Evolutionary conservation across 2,329 filamentous ascomycete genomes (phyloP), one percentile per base, ranked within the genome.

Genomic region (Penicillium sp.): DNA sequence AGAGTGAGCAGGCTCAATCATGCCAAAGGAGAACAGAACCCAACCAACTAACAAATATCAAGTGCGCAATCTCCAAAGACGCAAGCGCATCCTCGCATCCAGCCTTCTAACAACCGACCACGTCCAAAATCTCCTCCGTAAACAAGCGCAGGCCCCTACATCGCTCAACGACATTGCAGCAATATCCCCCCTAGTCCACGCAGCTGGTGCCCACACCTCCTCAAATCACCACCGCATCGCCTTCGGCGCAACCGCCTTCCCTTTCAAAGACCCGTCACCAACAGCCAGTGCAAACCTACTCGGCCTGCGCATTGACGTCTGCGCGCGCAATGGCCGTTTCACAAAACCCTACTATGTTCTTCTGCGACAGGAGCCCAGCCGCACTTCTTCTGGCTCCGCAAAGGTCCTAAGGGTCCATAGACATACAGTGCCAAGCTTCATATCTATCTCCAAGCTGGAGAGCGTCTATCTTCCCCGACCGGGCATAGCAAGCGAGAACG

Each of bases 341-440:
- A 55, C 62, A 4, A 70, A 69, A 49, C 72, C 73, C 9, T 75
- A 75, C 49, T 75, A 75, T 55, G 43, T 76, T 2, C 61, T 76
- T 9, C 54, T 75, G 36, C 61, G 61, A 36, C 61, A 60, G 11
- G 57, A 72, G 19, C 59, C 60, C 7, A 56, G 16, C 12, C 27
- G 4, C 14, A 37, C n/a, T 31, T 51, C 5, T 1, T n/a, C 28
- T 2, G 58, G 55, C 7, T 55, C 58, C 8, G 49, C 48, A n/a
- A 58, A 59, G 30, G 47, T 58, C 12, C 45, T 73, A 4, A 56
- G 59, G 2, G 65, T 76, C 5, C 64, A 75, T 50, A 62, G 67
- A 12, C 74, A 76, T 57, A 76, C 74, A 0, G 68, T 76, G n/a
- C 74, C 74, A 4, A 61, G 67, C 0, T 73, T 75, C 45, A 73